Evolutionary conservation across 2,329 filamentous ascomycete genomes (phyloP).

Genomic region (Teratosphaeria destructans): DNA sequence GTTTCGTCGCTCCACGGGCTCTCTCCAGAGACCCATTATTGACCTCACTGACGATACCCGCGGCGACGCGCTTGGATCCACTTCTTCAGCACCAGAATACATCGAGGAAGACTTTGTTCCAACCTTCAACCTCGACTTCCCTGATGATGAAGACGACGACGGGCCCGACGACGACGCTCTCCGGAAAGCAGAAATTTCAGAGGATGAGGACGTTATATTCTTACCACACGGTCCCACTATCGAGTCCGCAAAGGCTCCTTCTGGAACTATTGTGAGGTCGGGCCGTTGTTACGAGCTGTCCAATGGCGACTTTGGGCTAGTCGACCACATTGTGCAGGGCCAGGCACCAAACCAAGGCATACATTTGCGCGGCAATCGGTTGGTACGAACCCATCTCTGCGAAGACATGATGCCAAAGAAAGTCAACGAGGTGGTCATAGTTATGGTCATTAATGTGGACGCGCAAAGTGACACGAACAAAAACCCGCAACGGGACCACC

Average conservation of each 20-base stretch:
- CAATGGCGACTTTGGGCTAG: conserved; percentile 29
- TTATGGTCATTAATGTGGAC: conserved; percentile 22
- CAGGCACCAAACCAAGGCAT: neutral
- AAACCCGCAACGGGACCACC: conserved; percentile 1
- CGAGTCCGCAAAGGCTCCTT: neutral
- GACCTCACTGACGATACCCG: neutral
- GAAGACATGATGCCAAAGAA: conserved; percentile 27
- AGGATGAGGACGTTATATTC: neutral
- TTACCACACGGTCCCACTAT: neutral
- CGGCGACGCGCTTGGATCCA: too few relatives aligned
- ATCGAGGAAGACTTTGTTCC: neutral
- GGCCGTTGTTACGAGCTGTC: neutral
- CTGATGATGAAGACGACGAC: neutral
- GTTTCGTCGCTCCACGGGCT: neutral
- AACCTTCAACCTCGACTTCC: neutral
- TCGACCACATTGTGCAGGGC: conserved; percentile 24
- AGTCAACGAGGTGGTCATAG: conserved; percentile 36
- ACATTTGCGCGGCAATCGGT: conserved; percentile 29
- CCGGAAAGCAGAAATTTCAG: neutral
- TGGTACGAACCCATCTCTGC: conserved; percentile 24
- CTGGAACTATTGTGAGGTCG: neutral
- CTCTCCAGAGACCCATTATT: neutral
- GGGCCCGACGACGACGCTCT: neutral
- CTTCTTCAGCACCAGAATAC: too few relatives aligned
- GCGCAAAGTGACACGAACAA: neutral